A percentile compares a stretch with the other conserved stretches of the same genome.
phyloP scores from a whole-genome alignment of 2,329 filamentous ascomycete genomes.

The Aaosphaeria arxii region DNA sequence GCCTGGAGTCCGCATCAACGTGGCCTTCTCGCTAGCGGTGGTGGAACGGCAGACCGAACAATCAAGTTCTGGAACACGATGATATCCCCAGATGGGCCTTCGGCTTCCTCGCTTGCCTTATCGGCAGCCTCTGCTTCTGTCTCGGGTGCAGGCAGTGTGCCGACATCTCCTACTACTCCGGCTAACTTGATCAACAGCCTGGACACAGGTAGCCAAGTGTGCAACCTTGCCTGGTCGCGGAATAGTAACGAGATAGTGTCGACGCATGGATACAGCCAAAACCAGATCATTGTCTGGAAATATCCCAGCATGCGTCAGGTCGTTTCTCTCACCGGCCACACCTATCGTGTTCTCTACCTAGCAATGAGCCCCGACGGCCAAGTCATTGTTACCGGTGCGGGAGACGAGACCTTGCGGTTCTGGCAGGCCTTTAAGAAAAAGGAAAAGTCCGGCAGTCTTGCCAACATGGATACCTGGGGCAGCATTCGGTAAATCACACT shows the following conservation, averaged over 20 bases:
- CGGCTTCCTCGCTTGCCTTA: constrained; percentile 40
- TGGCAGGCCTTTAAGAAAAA: constrained; percentile 94
- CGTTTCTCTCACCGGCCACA: constrained; percentile 91
- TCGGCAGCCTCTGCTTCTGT: constrained; percentile 33
- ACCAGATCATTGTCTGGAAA: constrained; percentile 99
- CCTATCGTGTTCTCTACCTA: constrained; percentile 91
- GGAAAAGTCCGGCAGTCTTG: constrained; percentile 61
- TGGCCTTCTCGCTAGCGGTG: constrained; percentile 89
- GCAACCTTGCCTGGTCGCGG: constrained; percentile 95
- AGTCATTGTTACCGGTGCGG: constrained; percentile 90
- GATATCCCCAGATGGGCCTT: constrained; percentile 58
- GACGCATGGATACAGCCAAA: constrained; percentile 95
- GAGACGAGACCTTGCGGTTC: constrained; percentile 92
- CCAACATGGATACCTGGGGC: constrained; percentile 69
- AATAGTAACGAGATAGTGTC: constrained; percentile 97
- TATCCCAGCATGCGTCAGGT: constrained; percentile 98
- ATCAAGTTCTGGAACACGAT: constrained; percentile 98
- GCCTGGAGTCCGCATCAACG: constrained; percentile 97
- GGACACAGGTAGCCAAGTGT: constrained; percentile 97
- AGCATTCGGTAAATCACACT: constrained; percentile 62
- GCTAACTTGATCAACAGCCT: constrained; percentile 67
- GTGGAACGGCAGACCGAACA: constrained; percentile 89
- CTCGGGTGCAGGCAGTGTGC: constrained; percentile 26
- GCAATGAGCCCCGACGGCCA: constrained; percentile 96
- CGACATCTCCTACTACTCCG: constrained; percentile 33